Conservation (phyloP, 768 basidiomycete species). For the Podaxis mareebaensis region DNA sequence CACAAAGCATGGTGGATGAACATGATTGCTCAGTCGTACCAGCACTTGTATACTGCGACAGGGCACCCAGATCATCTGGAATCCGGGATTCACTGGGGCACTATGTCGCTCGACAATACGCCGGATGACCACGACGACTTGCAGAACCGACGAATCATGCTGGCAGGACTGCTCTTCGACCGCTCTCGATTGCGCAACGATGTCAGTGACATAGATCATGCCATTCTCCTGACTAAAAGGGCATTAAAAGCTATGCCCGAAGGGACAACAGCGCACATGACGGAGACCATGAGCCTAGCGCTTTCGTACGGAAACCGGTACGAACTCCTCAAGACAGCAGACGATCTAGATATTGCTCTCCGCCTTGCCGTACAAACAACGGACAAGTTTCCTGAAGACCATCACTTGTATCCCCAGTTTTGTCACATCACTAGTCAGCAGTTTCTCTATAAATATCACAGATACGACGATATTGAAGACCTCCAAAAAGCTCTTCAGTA, state of each 20-base stretch:
- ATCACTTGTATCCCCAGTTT: background rate
- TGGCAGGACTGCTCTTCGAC: background rate
- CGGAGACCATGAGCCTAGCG: background rate
- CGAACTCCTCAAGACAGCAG: background rate
- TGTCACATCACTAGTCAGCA: slow-evolving; percentile 3
- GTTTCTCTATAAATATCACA: background rate
- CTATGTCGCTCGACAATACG: background rate
- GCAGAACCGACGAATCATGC: background rate
- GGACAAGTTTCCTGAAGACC: background rate
- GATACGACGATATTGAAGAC: slow-evolving; percentile 1
- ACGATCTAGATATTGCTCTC: background rate
- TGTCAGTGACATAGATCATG: background rate
- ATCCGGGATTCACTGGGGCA: slow-evolving; percentile 6
- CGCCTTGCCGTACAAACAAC: background rate
- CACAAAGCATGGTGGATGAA: slow-evolving; percentile 11
- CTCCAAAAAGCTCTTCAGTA: background rate
- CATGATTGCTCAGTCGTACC: slow-evolving; percentile 12
- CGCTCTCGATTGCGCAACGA: background rate
- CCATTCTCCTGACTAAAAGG: background rate
- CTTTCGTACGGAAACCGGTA: background rate
- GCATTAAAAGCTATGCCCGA: background rate
- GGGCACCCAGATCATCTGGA: background rate
- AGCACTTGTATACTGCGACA: slow-evolving; percentile 1
- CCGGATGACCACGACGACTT: slow-evolving; percentile 8
- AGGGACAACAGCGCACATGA: background rate